Base-by-base conservation (phyloP, 2,329 filamentous ascomycete species). In the Aspergillus brunneoviolaceus region DNA sequence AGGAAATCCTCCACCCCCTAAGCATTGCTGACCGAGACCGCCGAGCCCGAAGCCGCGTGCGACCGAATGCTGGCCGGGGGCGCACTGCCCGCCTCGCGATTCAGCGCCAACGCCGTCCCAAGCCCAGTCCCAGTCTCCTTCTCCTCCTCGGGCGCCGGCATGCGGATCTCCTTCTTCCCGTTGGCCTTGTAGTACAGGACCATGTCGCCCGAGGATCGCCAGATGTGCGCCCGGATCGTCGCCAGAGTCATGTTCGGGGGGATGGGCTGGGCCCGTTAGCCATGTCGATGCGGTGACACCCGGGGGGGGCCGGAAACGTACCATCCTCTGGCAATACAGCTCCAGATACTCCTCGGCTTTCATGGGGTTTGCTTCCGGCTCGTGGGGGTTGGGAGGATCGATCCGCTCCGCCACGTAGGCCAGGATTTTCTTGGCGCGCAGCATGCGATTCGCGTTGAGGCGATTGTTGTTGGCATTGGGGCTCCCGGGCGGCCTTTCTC, bases 401-500 rank as follows among this genome's bases (percentile, higher is more conserved):
- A 99, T 94, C 57, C 93, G 85, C 76, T 99, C 95, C 1, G 92
- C 91, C 19, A 99, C 87, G 70, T 99, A 99, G 0, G 88, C 87
- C 60, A 98, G 79, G 23, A 99, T 95, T 81, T 99, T 99, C 79
- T 92, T 94, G 3, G 96, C 92, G 51, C 95, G 86, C 54, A 99
- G 82, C 95, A 99, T 98, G 58, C 94, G 87, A 72, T 98, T 99
- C 11, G 95, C 95, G 73, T 98, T 99, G 55, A 99, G 83, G 25
- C 95, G 88, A 74, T 94, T 96, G 55, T 89, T 85, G 59, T 66
- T 68, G n/a, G 65, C 68, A 14, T 64, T 68, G 35, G 65, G 69
- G 42, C 65, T 72, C 14, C 62, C 52, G 50, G 60, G 60, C 6
- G 67, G 62, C 16, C 72, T 74, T 14, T 5, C n/a, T 33, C 0